Base-by-base conservation (phyloP, 2,329 filamentous ascomycete genomes). In the Claviceps maximensis region DNA sequence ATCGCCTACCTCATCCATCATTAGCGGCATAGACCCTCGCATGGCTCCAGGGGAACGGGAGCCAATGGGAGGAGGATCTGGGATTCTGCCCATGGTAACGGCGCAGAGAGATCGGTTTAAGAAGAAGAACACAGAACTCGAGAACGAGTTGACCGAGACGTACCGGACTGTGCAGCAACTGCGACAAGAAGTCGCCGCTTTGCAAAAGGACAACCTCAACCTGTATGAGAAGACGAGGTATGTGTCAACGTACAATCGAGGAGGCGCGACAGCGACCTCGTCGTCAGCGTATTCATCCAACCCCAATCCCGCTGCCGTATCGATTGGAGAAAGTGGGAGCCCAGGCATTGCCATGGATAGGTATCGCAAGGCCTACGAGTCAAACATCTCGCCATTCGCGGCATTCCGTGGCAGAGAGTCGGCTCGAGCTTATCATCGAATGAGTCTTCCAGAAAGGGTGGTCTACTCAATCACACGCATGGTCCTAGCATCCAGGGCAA, bases 211-310 rank as follows among this genome's bases (percentile, higher is more conserved):
- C 69, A 98, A 98, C 65, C 76, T 98, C 38, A 89, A 86, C 61
- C 77, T 98, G 8, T 98, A 98, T 67, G 93, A 98, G 69, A 98
- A 97, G 77, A 95, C 91, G 19, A 82, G 93, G 59, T 98, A 98
- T 66, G 83, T 97, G 25, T 95, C 89, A 7, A 90, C 88, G 2
- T 98, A 96, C 73, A 95, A 84, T 67, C 83, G 90, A 51, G 79
- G 79, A 47, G 79, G 77, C 15, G 76, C 77, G 6, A 77, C 79
- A 29, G 69, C 72, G 41, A 80, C 82, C 12, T 80, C 80, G 5
- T 78, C 79, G 15, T 82, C 82, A 13, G 82, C 83, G n/a, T 86
- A 83, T 45, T 75, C 78, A 40, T 74, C 75, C 53, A 89, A 84
- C 61, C 84, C 88, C 2, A 94, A 90, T 64, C 83, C 87, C 0